Conservation (phyloP, 1,284 basidiomycete species). For the Hortiboletus rubellus region DNA sequence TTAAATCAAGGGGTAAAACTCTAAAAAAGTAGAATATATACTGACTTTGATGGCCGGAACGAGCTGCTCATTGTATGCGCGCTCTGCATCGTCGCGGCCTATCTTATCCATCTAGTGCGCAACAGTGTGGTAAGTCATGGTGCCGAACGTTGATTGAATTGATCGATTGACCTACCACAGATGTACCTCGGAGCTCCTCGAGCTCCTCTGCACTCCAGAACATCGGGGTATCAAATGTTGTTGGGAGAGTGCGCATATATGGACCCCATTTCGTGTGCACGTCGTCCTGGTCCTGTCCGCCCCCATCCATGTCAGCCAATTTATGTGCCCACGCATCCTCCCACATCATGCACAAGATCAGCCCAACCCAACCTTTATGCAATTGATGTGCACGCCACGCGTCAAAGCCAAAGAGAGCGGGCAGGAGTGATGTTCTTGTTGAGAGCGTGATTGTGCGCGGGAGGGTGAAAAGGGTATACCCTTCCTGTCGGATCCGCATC, state of each 20-base stretch:
- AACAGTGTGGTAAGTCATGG: background rate
- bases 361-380: slow-evolving; percentile 78
- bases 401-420: slow-evolving; percentile 52
- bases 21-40: slow-evolving; percentile 1
- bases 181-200: slow-evolving; percentile 78
- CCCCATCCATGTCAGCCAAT: background rate
- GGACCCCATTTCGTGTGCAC: slow-evolving; percentile 37
- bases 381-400: slow-evolving; percentile 64
- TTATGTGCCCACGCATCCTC: slow-evolving; percentile 58
- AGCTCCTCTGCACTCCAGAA: slow-evolving; percentile 85
- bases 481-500: slow-evolving; percentile 48
- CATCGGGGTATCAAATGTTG: slow-evolving; percentile 88
- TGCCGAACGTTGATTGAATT: background rate
- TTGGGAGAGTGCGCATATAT: slow-evolving; percentile 58
- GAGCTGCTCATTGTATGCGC: slow-evolving; percentile 67
- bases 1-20: background rate
- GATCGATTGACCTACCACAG: slow-evolving; percentile 72
- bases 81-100: slow-evolving; percentile 82
- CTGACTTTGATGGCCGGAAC: slow-evolving; percentile 66
- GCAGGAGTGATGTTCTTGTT: slow-evolving; percentile 71
- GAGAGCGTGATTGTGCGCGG: slow-evolving; percentile 81
- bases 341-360: slow-evolving; percentile 97
- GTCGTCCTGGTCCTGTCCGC: slow-evolving; percentile 44
- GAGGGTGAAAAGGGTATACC: slow-evolving; percentile 77
- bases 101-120: slow-evolving; percentile 66